Percentiles rank a stretch among this genome's conserved stretches.
phyloP scores from a whole-genome alignment of 2,329 filamentous ascomycete species.

The Cladosporium sp. region DNA sequence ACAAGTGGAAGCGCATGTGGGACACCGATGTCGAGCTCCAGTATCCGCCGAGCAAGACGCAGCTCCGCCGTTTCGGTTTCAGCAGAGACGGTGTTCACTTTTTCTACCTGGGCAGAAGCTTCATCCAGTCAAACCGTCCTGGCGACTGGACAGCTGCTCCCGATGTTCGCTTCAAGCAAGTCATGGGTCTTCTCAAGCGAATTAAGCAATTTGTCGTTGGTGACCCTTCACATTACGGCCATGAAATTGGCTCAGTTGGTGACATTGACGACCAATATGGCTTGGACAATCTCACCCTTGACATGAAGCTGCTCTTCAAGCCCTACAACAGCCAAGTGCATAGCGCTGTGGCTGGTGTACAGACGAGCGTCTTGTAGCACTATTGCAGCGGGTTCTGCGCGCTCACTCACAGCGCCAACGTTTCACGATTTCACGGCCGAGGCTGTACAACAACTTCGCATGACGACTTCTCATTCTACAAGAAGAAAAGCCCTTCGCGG shows the following conservation, averaged over 20 bases:
- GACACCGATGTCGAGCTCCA: slow-evolving; percentile 65
- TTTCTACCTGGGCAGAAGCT: slow-evolving; percentile 64
- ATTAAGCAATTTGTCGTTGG: slow-evolving; percentile 57
- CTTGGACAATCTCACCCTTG: slow-evolving; percentile 58
- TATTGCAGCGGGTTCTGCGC: neutral
- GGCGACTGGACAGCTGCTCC: slow-evolving; percentile 50
- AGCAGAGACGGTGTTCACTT: slow-evolving; percentile 68
- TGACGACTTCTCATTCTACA: slow-evolving; percentile 9
- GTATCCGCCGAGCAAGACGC: slow-evolving; percentile 53
- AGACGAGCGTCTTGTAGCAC: slow-evolving; percentile 22
- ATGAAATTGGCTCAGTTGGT: slow-evolving; percentile 63
- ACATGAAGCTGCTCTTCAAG: slow-evolving; percentile 68
- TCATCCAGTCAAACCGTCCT: slow-evolving; percentile 51
- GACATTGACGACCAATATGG: slow-evolving; percentile 65
- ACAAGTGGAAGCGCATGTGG: slow-evolving; percentile 70
- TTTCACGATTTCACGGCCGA: slow-evolving; percentile 14
- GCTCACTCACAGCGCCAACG: neutral
- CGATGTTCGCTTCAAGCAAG: slow-evolving; percentile 55
- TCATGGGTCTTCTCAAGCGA: slow-evolving; percentile 57
- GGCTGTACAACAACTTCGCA: slow-evolving; percentile 13
- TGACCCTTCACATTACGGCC: slow-evolving; percentile 60
- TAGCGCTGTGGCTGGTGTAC: slow-evolving; percentile 30
- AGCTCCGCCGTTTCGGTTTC: slow-evolving; percentile 59
- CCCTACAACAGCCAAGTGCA: slow-evolving; percentile 43
- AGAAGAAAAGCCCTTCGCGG: neutral